Evolutionary conservation across 2,329 filamentous ascomycete genomes (phyloP).

Genomic region (Neonectria punicea): DNA sequence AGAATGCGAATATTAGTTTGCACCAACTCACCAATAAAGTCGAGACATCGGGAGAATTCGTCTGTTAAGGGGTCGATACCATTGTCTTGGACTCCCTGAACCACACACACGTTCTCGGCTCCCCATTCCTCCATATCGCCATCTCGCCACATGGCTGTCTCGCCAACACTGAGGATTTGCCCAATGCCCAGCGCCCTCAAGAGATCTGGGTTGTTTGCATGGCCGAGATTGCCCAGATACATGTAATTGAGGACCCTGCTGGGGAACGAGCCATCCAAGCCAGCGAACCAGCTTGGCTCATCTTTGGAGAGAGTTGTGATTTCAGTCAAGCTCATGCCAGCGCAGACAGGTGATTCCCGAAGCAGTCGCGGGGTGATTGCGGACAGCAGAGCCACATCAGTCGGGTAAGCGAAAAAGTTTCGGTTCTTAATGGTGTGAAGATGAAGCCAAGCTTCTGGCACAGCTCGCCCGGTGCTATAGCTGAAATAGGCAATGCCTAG

Average conservation of each 20-base stretch:
- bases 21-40: slow-evolving; percentile 84
- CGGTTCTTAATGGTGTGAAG: slow-evolving; percentile 83
- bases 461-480: slow-evolving; percentile 84
- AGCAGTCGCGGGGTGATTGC: slow-evolving; percentile 81
- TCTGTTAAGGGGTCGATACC: slow-evolving; percentile 91
- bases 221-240: slow-evolving; percentile 92
- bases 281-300: slow-evolving; percentile 82
- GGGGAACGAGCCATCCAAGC: slow-evolving; percentile 89
- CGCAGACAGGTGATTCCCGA: slow-evolving; percentile 70
- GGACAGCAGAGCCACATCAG: slow-evolving; percentile 85
- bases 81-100: slow-evolving; percentile 94
- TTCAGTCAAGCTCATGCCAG: slow-evolving; percentile 61
- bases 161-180: slow-evolving; percentile 91
- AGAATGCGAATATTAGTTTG: not conserved
- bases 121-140: slow-evolving; percentile 79
- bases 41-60: slow-evolving; percentile 85
- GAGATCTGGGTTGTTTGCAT: slow-evolving; percentile 93
- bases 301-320: slow-evolving; percentile 63
- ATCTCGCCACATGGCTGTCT: slow-evolving; percentile 83
- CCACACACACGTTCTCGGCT: slow-evolving; percentile 78
- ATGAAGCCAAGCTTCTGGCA: slow-evolving; percentile 87
- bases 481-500: slow-evolving; percentile 92
- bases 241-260: slow-evolving; percentile 92
- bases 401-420: slow-evolving; percentile 96
- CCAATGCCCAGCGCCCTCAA: slow-evolving; percentile 82